Conservation (phyloP, 208 protist species). For the Acanthamoeba triangularis region DNA sequence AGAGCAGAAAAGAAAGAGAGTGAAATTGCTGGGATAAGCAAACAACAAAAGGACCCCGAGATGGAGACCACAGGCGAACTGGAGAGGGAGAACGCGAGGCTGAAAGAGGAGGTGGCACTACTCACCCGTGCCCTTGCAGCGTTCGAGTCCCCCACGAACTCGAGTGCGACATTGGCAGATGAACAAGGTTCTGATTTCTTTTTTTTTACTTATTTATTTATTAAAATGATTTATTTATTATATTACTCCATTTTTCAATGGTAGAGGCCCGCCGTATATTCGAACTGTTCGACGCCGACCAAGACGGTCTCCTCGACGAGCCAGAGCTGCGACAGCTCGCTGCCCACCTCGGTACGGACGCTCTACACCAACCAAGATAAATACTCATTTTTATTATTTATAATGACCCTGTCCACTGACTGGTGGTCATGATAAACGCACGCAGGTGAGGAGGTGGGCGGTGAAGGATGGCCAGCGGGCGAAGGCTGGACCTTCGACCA, state of each 20-base stretch:
- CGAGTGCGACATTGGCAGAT: background rate
- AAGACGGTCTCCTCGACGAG: background rate
- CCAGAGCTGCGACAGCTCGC: constrained; percentile 14
- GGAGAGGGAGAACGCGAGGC: background rate
- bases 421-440: too few relatives aligned
- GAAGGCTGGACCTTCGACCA: constrained; percentile 26
- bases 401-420: too few relatives aligned
- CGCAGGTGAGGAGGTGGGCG: background rate
- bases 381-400: background rate
- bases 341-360: background rate
- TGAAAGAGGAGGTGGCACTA: background rate
- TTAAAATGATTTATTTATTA: too few relatives aligned
- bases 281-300: background rate
- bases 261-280: background rate
- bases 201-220: background rate
- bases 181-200: background rate
- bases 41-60: too few relatives aligned
- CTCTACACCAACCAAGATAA: background rate
- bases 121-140: background rate
- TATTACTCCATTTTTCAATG: background rate
- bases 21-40: too few relatives aligned
- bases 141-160: background rate
- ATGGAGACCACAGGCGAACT: background rate
- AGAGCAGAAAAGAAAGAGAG: too few relatives aligned
- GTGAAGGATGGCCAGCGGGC: background rate